phyloP scores from a whole-genome alignment of 139 green algal genomes.

The Yamagishiella unicocca region DNA sequence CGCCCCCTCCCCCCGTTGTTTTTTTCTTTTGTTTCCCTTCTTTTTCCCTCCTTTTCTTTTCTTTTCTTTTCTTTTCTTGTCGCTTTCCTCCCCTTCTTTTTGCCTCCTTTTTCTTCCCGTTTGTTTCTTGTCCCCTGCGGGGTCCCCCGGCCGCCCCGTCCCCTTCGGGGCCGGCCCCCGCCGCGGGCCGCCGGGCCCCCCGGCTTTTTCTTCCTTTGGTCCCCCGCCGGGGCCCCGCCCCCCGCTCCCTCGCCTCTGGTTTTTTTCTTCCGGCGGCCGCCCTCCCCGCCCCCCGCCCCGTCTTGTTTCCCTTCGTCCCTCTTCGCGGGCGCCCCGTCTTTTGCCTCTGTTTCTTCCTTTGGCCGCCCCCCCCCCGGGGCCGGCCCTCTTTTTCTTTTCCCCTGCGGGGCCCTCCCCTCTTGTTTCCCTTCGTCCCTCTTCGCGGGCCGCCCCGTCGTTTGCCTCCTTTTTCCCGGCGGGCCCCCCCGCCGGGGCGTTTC shows the following conservation, averaged over 20 bases:
- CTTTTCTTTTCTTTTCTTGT: background rate
- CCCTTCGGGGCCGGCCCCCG: background rate
- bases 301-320: background rate
- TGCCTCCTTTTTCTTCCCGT: background rate
- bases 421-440: background rate
- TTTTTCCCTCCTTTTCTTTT: background rate
- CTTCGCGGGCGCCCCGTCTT: too few relatives aligned
- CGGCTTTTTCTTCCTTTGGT: background rate
- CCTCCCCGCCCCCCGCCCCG: too few relatives aligned
- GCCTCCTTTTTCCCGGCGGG: too few relatives aligned
- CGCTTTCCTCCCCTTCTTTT: background rate
- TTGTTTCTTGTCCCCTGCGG: too few relatives aligned
- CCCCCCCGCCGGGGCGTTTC: too few relatives aligned
- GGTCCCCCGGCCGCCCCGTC: too few relatives aligned
- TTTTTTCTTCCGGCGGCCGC: background rate
- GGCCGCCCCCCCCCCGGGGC: too few relatives aligned
- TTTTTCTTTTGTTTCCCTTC: background rate
- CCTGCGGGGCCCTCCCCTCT: background rate
- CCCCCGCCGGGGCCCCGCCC: too few relatives aligned
- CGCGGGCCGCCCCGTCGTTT: too few relatives aligned
- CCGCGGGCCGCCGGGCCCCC: too few relatives aligned
- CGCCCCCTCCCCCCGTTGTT: background rate
- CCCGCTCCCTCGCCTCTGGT: too few relatives aligned
- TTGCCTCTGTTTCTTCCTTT: background rate
- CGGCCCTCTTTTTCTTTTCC: background rate